Conservation (phyloP, 768 basidiomycete genomes). For the Termitomyces sp. region DNA sequence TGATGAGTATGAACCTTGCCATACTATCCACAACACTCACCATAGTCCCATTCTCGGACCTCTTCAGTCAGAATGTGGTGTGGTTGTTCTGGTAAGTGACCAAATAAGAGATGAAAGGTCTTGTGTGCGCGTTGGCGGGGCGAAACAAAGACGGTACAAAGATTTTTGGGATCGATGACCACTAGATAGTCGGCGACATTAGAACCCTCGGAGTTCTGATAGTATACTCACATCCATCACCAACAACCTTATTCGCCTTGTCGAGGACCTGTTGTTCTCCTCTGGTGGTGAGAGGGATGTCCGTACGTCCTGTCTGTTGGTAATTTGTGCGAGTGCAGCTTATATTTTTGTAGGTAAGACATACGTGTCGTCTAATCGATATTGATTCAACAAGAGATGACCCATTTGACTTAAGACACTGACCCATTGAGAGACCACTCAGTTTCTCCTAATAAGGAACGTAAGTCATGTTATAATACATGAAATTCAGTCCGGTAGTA, state of each 20-base stretch:
- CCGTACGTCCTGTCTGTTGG: slow-evolving; percentile 73
- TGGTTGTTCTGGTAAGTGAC: slow-evolving; percentile 33
- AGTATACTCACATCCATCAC: slow-evolving; percentile 61
- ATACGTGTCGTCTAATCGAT: slow-evolving; percentile 53
- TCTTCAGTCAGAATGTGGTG: slow-evolving; percentile 58
- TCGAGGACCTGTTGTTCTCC: slow-evolving; percentile 69
- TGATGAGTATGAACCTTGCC: not conserved
- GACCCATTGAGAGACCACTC: slow-evolving; percentile 90
- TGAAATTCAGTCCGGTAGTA: slow-evolving; percentile 14
- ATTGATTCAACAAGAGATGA: not conserved
- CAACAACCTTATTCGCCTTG: slow-evolving; percentile 63
- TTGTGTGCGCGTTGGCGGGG: slow-evolving; percentile 82
- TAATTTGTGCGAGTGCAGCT: not conserved
- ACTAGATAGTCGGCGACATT: slow-evolving; percentile 32
- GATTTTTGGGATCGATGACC: slow-evolving; percentile 72
- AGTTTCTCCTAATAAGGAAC: slow-evolving; percentile 62
- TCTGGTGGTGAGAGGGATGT: slow-evolving; percentile 78
- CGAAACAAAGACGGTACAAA: slow-evolving; percentile 74
- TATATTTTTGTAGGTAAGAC: slow-evolving; percentile 14
- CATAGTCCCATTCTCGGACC: slow-evolving; percentile 85
- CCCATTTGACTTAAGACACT: slow-evolving; percentile 16
- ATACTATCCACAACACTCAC: slow-evolving; percentile 15
- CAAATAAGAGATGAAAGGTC: slow-evolving; percentile 82
- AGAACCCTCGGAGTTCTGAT: not conserved
- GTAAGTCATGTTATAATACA: not conserved